These are phyloP conservation scores for Phaffomyces thermotolerans DNA, from an alignment of 805 yeast species.

Conservation along the genomic window DNA sequence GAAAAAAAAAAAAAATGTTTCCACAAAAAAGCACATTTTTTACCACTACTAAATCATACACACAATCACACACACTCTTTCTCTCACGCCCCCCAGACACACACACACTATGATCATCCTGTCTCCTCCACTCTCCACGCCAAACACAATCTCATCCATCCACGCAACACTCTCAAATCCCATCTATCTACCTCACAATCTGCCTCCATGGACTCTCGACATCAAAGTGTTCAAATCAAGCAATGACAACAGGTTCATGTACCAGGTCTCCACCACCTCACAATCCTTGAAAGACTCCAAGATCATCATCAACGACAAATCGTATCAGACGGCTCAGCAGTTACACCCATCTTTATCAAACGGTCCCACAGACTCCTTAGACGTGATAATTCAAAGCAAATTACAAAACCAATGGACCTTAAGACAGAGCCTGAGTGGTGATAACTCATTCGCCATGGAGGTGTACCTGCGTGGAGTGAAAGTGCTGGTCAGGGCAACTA, in stretches of 20 bases:
- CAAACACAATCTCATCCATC: neutral
- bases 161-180: neutral
- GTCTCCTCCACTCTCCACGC: slow-evolving; percentile 2
- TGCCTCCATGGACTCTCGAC: slow-evolving; percentile 63
- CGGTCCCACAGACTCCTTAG: slow-evolving; percentile 1
- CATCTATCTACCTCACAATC: slow-evolving; percentile 7
- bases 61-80: too few relatives aligned
- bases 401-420: slow-evolving; percentile 62
- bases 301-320: slow-evolving; percentile 1
- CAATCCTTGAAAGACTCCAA: neutral
- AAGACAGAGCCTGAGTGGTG: slow-evolving; percentile 64
- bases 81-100: too few relatives aligned
- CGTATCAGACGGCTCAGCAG: neutral
- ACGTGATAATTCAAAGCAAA: slow-evolving; percentile 35
- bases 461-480: slow-evolving; percentile 3
- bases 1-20: too few relatives aligned
- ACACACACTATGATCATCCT: too few relatives aligned
- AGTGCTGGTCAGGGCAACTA: slow-evolving; percentile 52
- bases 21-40: too few relatives aligned
- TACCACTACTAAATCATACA: too few relatives aligned
- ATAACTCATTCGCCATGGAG: slow-evolving; percentile 60
- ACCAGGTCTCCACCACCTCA: slow-evolving; percentile 6
- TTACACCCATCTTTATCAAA: neutral
- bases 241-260: slow-evolving; percentile 25
- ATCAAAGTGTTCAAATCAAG: slow-evolving; percentile 62